Evolutionary conservation across 108 stramenopile species (phyloP).

Genomic region (Nitzschia inconspicua): DNA sequence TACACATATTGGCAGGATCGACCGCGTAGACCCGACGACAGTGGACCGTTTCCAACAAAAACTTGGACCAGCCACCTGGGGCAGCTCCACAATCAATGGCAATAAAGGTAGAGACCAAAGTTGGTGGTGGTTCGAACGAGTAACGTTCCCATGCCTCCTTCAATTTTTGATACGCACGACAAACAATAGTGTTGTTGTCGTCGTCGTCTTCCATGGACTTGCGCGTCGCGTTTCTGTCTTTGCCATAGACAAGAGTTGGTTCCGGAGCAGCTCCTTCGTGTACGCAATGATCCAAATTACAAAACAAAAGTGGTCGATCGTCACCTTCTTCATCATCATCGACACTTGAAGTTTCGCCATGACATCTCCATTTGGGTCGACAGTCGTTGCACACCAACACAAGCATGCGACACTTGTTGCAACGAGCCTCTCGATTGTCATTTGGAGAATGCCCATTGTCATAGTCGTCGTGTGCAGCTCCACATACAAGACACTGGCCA

Average conservation of each 20-base stretch:
- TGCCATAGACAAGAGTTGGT: constrained; percentile 33
- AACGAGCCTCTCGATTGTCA: constrained; percentile 74
- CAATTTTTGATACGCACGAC: constrained; percentile 54
- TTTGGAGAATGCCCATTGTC: constrained; percentile 81
- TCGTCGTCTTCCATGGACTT: too few species aligned
- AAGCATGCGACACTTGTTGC: constrained; percentile 78
- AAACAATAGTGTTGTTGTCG: constrained; percentile 31
- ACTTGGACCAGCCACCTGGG: constrained; percentile 77
- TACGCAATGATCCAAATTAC: constrained; percentile 52
- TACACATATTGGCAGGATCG: constrained; percentile 55
- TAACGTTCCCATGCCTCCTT: constrained; percentile 63
- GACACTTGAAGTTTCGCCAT: constrained; percentile 35
- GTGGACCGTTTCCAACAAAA: constrained; percentile 32
- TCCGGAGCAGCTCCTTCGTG: constrained; percentile 56
- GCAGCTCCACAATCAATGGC: constrained; percentile 66
- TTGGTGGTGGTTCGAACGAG: background rate
- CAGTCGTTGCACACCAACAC: constrained; percentile 74
- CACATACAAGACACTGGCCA: constrained; percentile 67
- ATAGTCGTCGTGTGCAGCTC: constrained; percentile 73
- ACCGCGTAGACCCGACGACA: constrained; percentile 43
- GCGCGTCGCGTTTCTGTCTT: background rate
- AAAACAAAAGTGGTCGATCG: constrained; percentile 39
- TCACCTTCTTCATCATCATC: background rate
- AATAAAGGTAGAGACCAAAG: too few species aligned
- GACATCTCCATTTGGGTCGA: constrained; percentile 46